Evolutionary conservation across 2,329 filamentous ascomycete genomes (phyloP).

Genomic region (Colletotrichum neosansevieriae): DNA sequence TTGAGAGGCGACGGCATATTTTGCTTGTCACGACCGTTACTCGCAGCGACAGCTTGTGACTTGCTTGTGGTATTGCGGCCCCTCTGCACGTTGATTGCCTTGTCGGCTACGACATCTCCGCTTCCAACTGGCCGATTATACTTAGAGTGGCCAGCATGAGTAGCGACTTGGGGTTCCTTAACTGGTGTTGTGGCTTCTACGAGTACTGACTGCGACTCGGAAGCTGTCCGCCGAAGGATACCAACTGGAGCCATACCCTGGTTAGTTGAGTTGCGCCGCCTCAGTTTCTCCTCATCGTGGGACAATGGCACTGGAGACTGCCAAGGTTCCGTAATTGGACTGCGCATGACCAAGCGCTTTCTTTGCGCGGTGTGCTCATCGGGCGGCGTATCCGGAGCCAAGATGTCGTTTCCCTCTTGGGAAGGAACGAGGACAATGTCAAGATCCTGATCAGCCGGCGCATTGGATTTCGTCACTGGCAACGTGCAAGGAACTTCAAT

Average conservation of each 20-base stretch:
- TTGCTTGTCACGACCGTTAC: not conserved
- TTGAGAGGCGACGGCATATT: not conserved
- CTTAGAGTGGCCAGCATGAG: conserved; percentile 7
- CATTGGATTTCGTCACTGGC: too few relatives aligned
- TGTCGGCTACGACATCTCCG: not conserved
- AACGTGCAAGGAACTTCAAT: too few relatives aligned
- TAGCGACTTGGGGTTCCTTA: not conserved
- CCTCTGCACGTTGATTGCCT: not conserved
- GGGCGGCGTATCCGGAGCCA: not conserved
- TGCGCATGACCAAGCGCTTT: conserved; percentile 22
- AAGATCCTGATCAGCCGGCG: too few relatives aligned
- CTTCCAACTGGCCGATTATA: conserved; percentile 13
- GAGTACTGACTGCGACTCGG: not conserved
- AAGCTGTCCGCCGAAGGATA: not conserved
- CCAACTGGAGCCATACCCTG: not conserved
- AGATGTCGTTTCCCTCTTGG: not conserved
- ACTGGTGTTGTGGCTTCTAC: not conserved
- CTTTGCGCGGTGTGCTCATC: not conserved
- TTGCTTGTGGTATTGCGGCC: not conserved
- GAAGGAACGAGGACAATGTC: not conserved
- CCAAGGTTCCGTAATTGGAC: conserved; percentile 17
- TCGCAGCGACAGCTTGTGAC: not conserved
- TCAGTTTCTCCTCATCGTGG: conserved; percentile 8
- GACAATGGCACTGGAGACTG: not conserved
- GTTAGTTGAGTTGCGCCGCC: not conserved